Evolutionary conservation across 768 basidiomycete species (phyloP).

Genomic region (Mycena alexandri): DNA sequence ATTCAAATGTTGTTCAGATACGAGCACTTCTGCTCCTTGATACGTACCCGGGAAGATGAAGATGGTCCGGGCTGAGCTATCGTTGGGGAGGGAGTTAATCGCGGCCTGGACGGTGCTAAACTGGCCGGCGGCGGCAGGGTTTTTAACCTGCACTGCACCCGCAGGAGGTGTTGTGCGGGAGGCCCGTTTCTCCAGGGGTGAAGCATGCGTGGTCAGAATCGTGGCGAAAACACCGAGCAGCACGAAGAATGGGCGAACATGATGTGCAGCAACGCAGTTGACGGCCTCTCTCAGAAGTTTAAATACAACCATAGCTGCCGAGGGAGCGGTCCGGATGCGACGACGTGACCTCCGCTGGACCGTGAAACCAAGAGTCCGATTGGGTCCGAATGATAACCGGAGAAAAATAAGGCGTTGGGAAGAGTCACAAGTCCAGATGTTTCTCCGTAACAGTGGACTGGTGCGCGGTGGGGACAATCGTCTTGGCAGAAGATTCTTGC

Average conservation of each 20-base stretch:
- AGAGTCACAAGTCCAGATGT: conserved; percentile 16
- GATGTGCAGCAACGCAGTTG: background rate
- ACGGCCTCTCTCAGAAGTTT: background rate
- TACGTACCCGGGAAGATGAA: conserved; percentile 40
- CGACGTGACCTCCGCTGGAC: conserved; percentile 4
- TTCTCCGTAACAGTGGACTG: conserved; percentile 10
- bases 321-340: conserved; percentile 8
- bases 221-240: conserved; percentile 15
- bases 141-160: conserved; percentile 39
- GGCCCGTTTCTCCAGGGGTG: conserved; percentile 36
- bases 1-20: background rate
- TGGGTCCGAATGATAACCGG: background rate
- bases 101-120: conserved; percentile 41
- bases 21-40: too few relatives aligned
- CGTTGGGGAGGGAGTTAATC: conserved; percentile 39
- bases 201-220: background rate
- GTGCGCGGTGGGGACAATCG: too few relatives aligned
- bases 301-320: conserved; percentile 9
- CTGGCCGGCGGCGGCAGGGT: conserved; percentile 33
- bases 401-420: background rate
- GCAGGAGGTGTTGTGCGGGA: conserved; percentile 39
- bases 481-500: too few relatives aligned
- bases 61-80: conserved; percentile 34
- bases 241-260: conserved; percentile 19
- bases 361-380: background rate